Evolutionary conservation across 148 eudicot genomes (phyloP).

Genomic region (Fagopyrum homotropicum): DNA sequence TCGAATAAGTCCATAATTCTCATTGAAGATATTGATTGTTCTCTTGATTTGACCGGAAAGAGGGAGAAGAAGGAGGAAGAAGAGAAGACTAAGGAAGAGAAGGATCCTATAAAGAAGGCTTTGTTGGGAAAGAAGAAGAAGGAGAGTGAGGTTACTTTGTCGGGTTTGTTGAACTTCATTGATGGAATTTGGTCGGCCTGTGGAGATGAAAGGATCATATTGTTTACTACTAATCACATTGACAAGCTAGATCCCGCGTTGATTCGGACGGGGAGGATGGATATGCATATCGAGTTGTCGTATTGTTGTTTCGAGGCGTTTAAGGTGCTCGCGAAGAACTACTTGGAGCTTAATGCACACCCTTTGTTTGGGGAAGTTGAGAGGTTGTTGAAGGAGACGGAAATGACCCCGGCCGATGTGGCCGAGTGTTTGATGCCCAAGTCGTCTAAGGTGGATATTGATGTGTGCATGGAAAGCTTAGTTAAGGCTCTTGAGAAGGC

Average conservation of each 20-base stretch:
- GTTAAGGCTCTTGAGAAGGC: slow-evolving; percentile 14
- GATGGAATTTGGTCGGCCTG: slow-evolving; percentile 20
- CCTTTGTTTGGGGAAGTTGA: slow-evolving; percentile 8
- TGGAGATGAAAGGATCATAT: slow-evolving; percentile 13
- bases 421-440: slow-evolving; percentile 16
- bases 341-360: slow-evolving; percentile 9
- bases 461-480: background rate
- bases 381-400: slow-evolving; percentile 1
- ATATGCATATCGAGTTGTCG: slow-evolving; percentile 13
- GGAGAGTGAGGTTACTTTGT: slow-evolving; percentile 15
- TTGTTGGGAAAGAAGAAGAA: slow-evolving; percentile 6
- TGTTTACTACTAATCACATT: slow-evolving; percentile 12
- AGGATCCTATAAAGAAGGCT: slow-evolving; percentile 4
- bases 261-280: slow-evolving; percentile 14
- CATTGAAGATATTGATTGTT: slow-evolving; percentile 15
- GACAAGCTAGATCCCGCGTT: slow-evolving; percentile 16
- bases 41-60: slow-evolving; percentile 11
- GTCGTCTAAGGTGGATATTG: slow-evolving; percentile 1
- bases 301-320: slow-evolving; percentile 13
- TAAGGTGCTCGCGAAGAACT: slow-evolving; percentile 14
- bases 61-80: slow-evolving; percentile 12
- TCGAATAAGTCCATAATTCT: slow-evolving; percentile 11
- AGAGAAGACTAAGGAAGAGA: background rate
- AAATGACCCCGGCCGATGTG: slow-evolving; percentile 17
- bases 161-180: slow-evolving; percentile 17